Base-by-base conservation (phyloP, 2,329 filamentous ascomycete genomes). In the Colletotrichum ledebouriae region DNA sequence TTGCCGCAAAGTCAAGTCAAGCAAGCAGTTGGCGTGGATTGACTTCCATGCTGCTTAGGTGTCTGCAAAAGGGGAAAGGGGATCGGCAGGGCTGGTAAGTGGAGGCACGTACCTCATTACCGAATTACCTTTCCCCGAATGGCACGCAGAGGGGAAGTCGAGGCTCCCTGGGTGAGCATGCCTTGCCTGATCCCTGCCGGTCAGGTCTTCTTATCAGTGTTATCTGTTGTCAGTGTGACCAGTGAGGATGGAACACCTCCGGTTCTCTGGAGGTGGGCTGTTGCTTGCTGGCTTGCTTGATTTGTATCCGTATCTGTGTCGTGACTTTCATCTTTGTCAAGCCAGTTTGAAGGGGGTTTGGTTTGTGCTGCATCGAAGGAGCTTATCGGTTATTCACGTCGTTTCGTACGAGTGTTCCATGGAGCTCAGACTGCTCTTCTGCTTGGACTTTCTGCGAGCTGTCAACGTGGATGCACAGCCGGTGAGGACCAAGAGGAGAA, bases 121-220 rank as follows among this genome's bases (percentile, higher is more conserved):
- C 25, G 25, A 25, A 29, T 29, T 29, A 29, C n/a, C 34, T 11
- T 46, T n/a, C 6, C 10, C 41, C 42, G 56, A 33, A 47, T 47
- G 56, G 42, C 56, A 61, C 47, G 33, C 44, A 37, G 22, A 37
- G 3, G 25, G 29, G 41, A 44, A 63, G 50, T 49, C 63, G 39
- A 42, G 58, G 49, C 15, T 60, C 34, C 63, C 63, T 52, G 61
- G 57, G 33, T 57, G 15, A 22, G 37, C 47, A 37, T 15, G 15
- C 34, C 46, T 49, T 53, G 7, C 12, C 33, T 59, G 46, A 46
- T n/a, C 61, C 61, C 55, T 59, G 60, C 47, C 42, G 33, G 41
- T 44, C 25, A 49, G 56, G 44, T 60, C 15, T 65, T 9, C 61
- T 60, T 69, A 69, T 68, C 61, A 65, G 55, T 12, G 29, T 15